Base-by-base conservation (phyloP, 495 filamentous ascomycete genomes). In the Talaromyces borbonicus region DNA sequence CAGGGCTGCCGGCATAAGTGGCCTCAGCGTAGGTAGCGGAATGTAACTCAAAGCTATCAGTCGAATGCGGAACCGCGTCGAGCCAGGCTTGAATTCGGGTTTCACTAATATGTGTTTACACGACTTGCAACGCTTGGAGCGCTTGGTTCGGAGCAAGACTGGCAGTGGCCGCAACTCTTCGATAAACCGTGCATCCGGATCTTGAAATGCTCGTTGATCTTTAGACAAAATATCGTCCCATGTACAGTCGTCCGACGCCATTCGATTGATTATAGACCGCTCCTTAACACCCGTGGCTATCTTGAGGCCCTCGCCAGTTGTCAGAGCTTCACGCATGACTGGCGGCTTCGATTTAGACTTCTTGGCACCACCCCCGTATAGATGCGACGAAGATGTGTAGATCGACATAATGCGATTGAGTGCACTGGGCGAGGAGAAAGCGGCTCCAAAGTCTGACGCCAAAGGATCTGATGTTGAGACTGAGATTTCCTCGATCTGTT, bases 21-120 rank as follows among this genome's bases (percentile, higher is more conserved):
- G 78, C 24, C 78, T 78, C 53, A 92, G 75, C 12, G 66, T 68
- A 44, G 96, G 75, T 20, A 80, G 78, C 3, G 93, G 92, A 52
- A 98, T 84, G 66, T 92, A 89, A 66, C 83, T 88, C 50, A 85
- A 71, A 7, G 92, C 92, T 14, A 96, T 83, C 14, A 96, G 77
- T 44, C 83, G 79, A 63, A 97, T 95, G 38, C 86, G 77, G 74
- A 87, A 95, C 31, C 88, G 82, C 8, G 85, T 92, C 12, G 79
- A 87, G 37, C 76, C 72, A 9, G 94, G 78, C 59, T 96, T 96
- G 49, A 78, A 73, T 65, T 98, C 93, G n/a, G 88, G 90, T 59
- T 92, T 92, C 41, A 84, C 83, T 57, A 98, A 82, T 63, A 96
- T 95, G 69, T 96, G 90, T 4, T 90, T 83, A 71, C 92, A 98